These are phyloP conservation scores for Lepidium sativum DNA, from an alignment of 345 rosid species.

Conservation along the genomic window DNA sequence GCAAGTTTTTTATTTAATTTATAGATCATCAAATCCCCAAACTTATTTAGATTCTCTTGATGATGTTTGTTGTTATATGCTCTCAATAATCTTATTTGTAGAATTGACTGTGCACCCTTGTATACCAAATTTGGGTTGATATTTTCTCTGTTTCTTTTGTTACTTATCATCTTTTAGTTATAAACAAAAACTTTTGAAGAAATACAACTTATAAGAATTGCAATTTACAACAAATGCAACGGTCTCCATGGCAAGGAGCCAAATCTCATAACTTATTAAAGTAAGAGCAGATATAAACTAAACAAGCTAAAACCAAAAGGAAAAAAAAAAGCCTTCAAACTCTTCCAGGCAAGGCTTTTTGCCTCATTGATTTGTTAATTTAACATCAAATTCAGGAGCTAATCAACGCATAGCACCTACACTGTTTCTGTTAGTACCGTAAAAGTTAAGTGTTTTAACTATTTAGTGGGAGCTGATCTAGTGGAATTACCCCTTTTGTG, in stretches of 20 bases:
- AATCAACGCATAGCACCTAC: constrained; percentile 16
- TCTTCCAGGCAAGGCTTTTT: constrained; percentile 14
- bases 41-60: neutral
- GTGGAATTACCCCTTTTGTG: constrained; percentile 9
- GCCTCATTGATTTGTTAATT: constrained; percentile 11
- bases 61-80: constrained; percentile 3
- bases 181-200: neutral
- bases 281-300: neutral
- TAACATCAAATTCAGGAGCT: constrained; percentile 13
- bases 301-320: constrained; percentile 1
- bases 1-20: neutral
- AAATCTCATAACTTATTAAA: neutral
- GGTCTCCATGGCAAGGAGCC: neutral
- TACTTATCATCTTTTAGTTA: neutral
- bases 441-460: neutral
- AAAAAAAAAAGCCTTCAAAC: constrained; percentile 8
- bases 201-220: neutral
- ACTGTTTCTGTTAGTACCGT: constrained; percentile 3
- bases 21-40: constrained; percentile 3
- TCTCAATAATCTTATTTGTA: neutral
- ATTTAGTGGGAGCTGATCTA: neutral
- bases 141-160: neutral
- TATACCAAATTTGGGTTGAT: neutral
- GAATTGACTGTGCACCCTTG: neutral
- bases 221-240: neutral